These are phyloP conservation scores for Pyrus hybrid DNA, from an alignment of 331 rosid species.

Conservation along the genomic window DNA sequence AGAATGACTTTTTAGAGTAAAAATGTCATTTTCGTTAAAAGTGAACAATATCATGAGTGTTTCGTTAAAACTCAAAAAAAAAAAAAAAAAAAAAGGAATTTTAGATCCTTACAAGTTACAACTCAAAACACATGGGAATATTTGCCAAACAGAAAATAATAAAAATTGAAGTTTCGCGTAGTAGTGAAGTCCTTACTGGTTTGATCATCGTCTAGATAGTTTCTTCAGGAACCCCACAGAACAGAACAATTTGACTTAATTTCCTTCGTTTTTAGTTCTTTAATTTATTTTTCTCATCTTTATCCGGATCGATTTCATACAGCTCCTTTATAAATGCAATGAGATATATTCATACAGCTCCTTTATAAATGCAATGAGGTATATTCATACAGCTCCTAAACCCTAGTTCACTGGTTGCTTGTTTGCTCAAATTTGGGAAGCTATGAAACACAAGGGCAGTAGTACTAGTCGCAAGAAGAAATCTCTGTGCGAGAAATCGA, in stretches of 20 bases:
- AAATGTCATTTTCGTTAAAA: too few species aligned
- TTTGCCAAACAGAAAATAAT: not conserved
- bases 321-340: not conserved
- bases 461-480: not conserved
- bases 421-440: not conserved
- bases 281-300: not conserved
- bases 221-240: not conserved
- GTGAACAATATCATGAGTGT: too few species aligned
- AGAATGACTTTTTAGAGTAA: too few species aligned
- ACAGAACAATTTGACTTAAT: not conserved
- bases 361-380: not conserved
- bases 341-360: too few species aligned
- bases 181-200: not conserved
- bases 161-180: not conserved
- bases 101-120: not conserved
- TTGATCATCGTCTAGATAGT: not conserved
- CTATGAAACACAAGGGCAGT: not conserved
- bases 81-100: not conserved
- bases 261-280: not conserved
- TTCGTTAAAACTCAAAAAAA: too few species aligned
- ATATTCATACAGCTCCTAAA: too few species aligned
- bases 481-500: constrained; percentile 56
- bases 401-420: not conserved
- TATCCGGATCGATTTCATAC: not conserved
- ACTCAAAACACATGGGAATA: not conserved